These are phyloP conservation scores for Glonium stellatum DNA, from an alignment of 495 filamentous ascomycete species.

Conservation along the genomic window DNA sequence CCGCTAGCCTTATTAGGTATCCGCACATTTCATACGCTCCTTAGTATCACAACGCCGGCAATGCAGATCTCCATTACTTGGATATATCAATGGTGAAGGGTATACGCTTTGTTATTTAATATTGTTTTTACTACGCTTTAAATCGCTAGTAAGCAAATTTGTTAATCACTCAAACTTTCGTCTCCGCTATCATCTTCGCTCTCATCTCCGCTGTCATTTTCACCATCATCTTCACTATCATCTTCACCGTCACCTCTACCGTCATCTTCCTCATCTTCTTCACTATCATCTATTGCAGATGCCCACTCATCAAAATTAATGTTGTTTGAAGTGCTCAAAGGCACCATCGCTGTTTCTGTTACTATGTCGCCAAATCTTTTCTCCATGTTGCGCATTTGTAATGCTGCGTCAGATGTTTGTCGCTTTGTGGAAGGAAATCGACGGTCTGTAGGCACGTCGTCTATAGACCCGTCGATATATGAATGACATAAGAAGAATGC, in stretches of 20 bases:
- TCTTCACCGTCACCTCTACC: neutral
- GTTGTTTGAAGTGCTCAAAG: neutral
- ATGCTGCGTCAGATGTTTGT: neutral
- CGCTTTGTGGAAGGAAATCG: neutral
- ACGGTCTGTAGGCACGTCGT: slow-evolving; percentile 1
- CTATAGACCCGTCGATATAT: slow-evolving; percentile 2
- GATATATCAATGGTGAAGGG: too few relatives aligned
- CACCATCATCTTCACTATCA: neutral
- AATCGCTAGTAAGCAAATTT: too few relatives aligned
- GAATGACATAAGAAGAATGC: slow-evolving; percentile 8
- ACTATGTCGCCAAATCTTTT: neutral
- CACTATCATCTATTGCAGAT: neutral
- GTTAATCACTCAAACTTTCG: too few relatives aligned
- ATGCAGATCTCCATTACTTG: too few relatives aligned
- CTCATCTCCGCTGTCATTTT: neutral
- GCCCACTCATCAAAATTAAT: neutral
- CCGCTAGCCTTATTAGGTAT: too few relatives aligned
- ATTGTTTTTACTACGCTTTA: too few relatives aligned
- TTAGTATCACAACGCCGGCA: too few relatives aligned
- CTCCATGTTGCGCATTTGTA: neutral
- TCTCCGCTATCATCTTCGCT: neutral
- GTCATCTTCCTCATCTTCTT: neutral
- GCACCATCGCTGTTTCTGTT: neutral
- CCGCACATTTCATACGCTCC: too few relatives aligned
- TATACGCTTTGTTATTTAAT: too few relatives aligned